Evolutionary conservation across 345 rosid species (phyloP).

Genomic region (Linum lewisii): DNA sequence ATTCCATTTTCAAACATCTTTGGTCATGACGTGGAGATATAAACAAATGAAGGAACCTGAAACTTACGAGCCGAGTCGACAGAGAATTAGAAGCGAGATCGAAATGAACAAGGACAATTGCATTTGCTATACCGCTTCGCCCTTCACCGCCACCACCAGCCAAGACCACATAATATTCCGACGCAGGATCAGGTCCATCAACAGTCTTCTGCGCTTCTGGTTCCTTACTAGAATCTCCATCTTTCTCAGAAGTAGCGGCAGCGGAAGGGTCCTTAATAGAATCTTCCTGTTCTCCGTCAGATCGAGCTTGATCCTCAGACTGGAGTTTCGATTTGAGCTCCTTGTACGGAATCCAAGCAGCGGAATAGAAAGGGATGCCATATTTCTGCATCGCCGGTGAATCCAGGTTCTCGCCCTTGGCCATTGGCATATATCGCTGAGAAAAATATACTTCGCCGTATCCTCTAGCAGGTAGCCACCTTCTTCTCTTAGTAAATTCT

Average conservation of each 20-base stretch:
- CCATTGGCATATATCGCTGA: neutral
- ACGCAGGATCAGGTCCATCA: neutral
- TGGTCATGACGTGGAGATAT: neutral
- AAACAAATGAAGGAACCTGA: neutral
- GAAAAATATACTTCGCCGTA: neutral
- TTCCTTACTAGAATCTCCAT: neutral
- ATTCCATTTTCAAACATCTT: neutral
- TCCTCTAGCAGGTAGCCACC: neutral
- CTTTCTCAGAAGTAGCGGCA: neutral
- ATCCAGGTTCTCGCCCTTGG: neutral
- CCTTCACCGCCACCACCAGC: conserved; percentile 94
- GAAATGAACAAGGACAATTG: conserved; percentile 39
- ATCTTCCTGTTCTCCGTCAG: conserved; percentile 10
- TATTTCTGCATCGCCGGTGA: conserved; percentile 44
- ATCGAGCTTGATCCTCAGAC: neutral
- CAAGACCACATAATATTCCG: conserved; percentile 35
- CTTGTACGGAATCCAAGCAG: conserved; percentile 53
- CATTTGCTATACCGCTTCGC: conserved; percentile 69
- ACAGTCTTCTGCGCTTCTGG: neutral
- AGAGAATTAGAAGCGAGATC: conserved; percentile 54
- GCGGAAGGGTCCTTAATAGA: conserved; percentile 13
- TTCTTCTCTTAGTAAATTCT: too few relatives aligned
- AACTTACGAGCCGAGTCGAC: conserved; percentile 57
- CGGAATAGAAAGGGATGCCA: conserved; percentile 76
- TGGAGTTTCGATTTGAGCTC: conserved; percentile 30